phyloP scores from a whole-genome alignment of 306 rosid species.

The Mimosa pudica region DNA sequence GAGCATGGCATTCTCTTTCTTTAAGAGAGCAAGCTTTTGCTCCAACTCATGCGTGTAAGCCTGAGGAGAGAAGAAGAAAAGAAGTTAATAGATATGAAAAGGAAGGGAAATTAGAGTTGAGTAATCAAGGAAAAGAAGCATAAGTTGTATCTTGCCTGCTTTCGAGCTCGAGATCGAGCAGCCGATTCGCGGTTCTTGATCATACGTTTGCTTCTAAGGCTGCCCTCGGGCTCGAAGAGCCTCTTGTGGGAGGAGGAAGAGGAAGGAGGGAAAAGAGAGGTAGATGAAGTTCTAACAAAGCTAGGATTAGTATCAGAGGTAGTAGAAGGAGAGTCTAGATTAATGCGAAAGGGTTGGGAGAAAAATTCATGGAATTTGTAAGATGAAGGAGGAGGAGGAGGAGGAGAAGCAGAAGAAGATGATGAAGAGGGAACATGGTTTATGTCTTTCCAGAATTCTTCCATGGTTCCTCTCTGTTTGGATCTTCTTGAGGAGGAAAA shows the following conservation, averaged over 20 bases:
- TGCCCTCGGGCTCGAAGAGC: not conserved
- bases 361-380: not conserved
- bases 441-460: not conserved
- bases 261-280: not conserved
- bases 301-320: not conserved
- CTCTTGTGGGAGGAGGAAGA: not conserved
- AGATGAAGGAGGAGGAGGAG: not conserved
- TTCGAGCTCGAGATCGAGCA: not conserved
- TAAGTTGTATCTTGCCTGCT: not conserved
- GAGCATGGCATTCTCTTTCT: not conserved
- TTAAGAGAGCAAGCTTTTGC: not conserved
- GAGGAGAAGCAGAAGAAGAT: not conserved
- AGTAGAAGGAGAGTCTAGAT: not conserved
- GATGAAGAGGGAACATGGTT: not conserved
- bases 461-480: not conserved
- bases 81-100: not conserved
- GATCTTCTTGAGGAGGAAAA: not conserved
- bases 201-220: not conserved
- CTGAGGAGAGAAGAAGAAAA: not conserved
- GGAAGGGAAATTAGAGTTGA: not conserved
- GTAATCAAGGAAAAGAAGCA: not conserved
- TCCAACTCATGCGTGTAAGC: not conserved
- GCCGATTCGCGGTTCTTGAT: slow-evolving; percentile 2
- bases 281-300: not conserved
- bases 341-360: not conserved